Evolutionary conservation across 306 rosid species (phyloP), one percentile per base, ranked within the genome.

Genomic region (Rosa rugosa): DNA sequence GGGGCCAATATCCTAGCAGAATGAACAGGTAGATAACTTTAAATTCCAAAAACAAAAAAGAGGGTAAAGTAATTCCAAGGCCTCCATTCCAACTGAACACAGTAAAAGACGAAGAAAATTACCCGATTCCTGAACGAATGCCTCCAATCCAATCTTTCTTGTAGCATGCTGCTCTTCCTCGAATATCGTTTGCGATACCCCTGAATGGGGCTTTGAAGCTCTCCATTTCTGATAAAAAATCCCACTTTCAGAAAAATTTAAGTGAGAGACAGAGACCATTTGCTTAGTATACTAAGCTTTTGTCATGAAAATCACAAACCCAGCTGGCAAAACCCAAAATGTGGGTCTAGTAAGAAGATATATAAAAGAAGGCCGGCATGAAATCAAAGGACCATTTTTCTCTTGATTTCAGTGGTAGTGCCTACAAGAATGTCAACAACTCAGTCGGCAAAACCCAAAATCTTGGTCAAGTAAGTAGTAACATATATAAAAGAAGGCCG

Each of bases 71-170:
- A 42, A 20, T 12, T 47, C 41, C 53, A 64, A 47, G 22, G 59
- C 17, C 18, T 40, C 31, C 18, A 10, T 31, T 10, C 4, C 9
- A 46, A 18, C 40, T 22, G 40, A 54, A 27, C 34, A 4, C 4
- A 54, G 77, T 54, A 38, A 6, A 72, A 72, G 63, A 13, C 17
- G 36, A 2, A 9, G 13, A 6, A 69, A 54, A 23, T 63, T 86
- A 90, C 98, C 97, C 90, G 2, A 77, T 49, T 84, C 98, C 97
- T 42, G 97, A 82, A 71, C 68, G 45, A 65, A 86, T 57, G 76
- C 92, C 94, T 59, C 68, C 79, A 79, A 62, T 36, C 98, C 98
- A 94, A 85, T 92, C 98, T 71, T 92, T 92, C 80, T 81, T 87
- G 18, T 94, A 94, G 79, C 81, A 85, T 57, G 76, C n/a, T 7